Evolutionary conservation across 2,329 filamentous ascomycete species (phyloP), one percentile per base, ranked within the genome.

Genomic region (Onygena corvina): DNA sequence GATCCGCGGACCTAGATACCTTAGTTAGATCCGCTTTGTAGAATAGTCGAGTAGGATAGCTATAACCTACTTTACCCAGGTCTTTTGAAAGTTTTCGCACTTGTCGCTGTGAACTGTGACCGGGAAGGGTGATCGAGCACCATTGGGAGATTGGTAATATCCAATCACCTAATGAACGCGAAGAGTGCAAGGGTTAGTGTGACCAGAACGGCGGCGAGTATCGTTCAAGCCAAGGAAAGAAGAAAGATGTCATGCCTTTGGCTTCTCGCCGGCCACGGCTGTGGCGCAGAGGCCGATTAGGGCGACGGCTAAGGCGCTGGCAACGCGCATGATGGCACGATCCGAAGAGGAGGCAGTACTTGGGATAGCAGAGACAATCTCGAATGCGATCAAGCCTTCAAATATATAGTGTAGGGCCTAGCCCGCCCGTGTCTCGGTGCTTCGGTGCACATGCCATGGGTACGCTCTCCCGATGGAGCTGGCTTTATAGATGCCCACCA

Each of bases 141-240:
- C 36, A 14, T 40, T 40, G 9, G 36, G 36, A 8, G 36, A 40
- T 12, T 40, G 18, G 20, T 12, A 40, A 12, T 40, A 40, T 11
- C 36, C 36, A n/a, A 40, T n/a, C 9, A 40, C 36, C 36, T 40
- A 12, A n/a, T 40, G n/a, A n/a, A n/a, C n/a, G n/a, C n/a, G n/a
- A n/a, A n/a, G n/a, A n/a, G n/a, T n/a, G n/a, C n/a, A n/a, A n/a
- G n/a, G n/a, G n/a, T n/a, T n/a, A n/a, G n/a, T n/a, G n/a, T n/a
- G n/a, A n/a, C n/a, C n/a, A n/a, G n/a, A n/a, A n/a, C n/a, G n/a
- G n/a, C n/a, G n/a, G n/a, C n/a, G n/a, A n/a, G n/a, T n/a, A n/a
- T n/a, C n/a, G n/a, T n/a, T n/a, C n/a, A n/a, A n/a, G n/a, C n/a
- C n/a, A n/a, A n/a, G n/a, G n/a, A n/a, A n/a, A n/a, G n/a, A n/a